Evolutionary conservation across 139 green algal genomes (phyloP).

Genomic region (Tetratostichococcus sp.): DNA sequence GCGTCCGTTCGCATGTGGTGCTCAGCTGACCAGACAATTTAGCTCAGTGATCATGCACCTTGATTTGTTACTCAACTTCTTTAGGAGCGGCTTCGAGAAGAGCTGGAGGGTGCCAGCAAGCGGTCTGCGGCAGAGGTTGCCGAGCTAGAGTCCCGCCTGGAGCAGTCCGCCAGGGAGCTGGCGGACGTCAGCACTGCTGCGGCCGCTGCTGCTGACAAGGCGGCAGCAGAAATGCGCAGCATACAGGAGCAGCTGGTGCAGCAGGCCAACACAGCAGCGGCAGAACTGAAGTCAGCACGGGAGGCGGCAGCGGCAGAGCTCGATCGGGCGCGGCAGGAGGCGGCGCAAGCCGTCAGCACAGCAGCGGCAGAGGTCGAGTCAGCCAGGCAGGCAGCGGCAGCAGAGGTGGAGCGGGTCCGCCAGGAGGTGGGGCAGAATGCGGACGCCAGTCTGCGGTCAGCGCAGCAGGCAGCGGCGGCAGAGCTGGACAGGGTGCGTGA

Average conservation of each 20-base stretch:
- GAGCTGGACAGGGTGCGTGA: neutral
- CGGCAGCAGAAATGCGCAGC: neutral
- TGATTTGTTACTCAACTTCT: neutral
- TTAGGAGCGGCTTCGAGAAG: neutral
- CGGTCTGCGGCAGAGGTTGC: neutral
- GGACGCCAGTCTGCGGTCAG: too few relatives aligned
- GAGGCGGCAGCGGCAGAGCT: neutral
- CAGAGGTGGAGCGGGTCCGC: neutral
- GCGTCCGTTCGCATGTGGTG: neutral
- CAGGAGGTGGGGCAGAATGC: constrained; percentile 8
- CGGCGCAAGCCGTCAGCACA: too few relatives aligned
- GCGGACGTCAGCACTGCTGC: neutral
- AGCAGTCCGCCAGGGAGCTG: neutral
- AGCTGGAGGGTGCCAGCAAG: neutral
- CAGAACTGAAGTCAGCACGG: neutral
- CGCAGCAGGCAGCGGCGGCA: neutral
- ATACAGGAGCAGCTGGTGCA: neutral
- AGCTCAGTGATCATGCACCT: too few relatives aligned
- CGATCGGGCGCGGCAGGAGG: neutral
- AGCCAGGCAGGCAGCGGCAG: neutral
- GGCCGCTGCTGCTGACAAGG: neutral
- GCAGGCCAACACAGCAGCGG: neutral
- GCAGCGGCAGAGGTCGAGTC: too few relatives aligned
- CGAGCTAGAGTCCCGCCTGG: neutral
- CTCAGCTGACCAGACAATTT: neutral